Evolutionary conservation across 1,139 yeast genomes (phyloP).

Genomic region (Entelexis paramagnoliae): DNA sequence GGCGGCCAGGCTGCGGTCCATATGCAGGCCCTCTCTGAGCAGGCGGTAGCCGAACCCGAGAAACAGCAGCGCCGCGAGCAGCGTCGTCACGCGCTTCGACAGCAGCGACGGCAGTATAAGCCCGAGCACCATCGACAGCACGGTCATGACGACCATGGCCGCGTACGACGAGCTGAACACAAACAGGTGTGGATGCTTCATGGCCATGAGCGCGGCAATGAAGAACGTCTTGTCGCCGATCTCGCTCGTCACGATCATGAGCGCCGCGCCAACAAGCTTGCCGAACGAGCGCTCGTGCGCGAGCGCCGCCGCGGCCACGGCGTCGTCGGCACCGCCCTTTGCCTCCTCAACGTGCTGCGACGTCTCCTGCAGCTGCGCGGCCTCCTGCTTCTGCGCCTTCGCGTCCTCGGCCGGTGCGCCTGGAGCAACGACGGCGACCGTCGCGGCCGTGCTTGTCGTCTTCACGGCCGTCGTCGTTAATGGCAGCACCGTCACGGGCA

Average conservation of each 20-base stretch:
- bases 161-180: conserved; percentile 82
- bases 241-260: conserved; percentile 85
- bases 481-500: too few relatives aligned
- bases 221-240: conserved; percentile 95
- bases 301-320: neutral
- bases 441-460: too few relatives aligned
- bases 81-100: conserved; percentile 69
- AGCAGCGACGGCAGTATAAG: conserved; percentile 79
- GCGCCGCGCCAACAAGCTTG: conserved; percentile 31
- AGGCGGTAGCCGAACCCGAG: conserved; percentile 73
- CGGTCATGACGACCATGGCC: conserved; percentile 85
- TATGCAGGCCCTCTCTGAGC: conserved; percentile 66
- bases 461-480: too few relatives aligned
- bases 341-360: too few relatives aligned
- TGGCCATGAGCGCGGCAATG: conserved; percentile 96
- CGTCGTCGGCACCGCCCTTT: neutral
- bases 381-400: neutral
- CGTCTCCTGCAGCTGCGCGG: neutral
- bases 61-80: conserved; percentile 70
- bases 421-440: too few relatives aligned
- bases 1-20: conserved; percentile 76
- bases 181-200: conserved; percentile 73
- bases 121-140: conserved; percentile 82
- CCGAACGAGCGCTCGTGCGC: conserved; percentile 7
- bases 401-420: neutral